These are phyloP conservation scores for Flaveria sonorensis DNA, from an alignment of 129 eudicot species.

Conservation along the genomic window DNA sequence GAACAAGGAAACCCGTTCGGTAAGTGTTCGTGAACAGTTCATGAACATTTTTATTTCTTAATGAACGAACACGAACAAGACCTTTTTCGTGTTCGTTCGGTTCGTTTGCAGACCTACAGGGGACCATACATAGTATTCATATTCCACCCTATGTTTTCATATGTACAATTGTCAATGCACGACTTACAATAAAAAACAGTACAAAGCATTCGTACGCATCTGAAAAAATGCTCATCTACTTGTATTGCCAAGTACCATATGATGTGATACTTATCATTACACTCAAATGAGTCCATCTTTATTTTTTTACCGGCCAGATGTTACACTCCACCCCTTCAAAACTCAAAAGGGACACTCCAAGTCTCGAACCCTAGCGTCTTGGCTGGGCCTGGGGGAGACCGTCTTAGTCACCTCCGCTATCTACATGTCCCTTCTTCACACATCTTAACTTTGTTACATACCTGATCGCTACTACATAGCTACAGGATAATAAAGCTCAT, in stretches of 20 bases:
- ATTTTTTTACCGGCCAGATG: no score
- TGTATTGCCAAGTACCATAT: background rate
- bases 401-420: no score
- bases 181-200: slow-evolving; percentile 19
- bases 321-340: no score
- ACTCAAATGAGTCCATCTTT: background rate
- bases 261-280: background rate
- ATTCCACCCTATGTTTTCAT: slow-evolving; percentile 26
- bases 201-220: background rate
- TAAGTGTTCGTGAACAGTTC: no score
- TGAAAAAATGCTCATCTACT: slow-evolving; percentile 4
- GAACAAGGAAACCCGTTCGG: no score
- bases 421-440: background rate
- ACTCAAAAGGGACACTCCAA: no score
- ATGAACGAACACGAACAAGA: no score
- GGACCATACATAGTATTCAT: slow-evolving; percentile 20
- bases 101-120: no score
- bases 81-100: no score
- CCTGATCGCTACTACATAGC: background rate
- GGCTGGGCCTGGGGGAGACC: no score
- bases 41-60: no score
- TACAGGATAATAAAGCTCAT: background rate
- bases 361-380: no score
- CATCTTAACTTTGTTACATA: background rate
- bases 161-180: slow-evolving; percentile 26